Evolutionary conservation across 75 land plant species (phyloP).

Genomic region (Chamaecyparis obtusa): DNA sequence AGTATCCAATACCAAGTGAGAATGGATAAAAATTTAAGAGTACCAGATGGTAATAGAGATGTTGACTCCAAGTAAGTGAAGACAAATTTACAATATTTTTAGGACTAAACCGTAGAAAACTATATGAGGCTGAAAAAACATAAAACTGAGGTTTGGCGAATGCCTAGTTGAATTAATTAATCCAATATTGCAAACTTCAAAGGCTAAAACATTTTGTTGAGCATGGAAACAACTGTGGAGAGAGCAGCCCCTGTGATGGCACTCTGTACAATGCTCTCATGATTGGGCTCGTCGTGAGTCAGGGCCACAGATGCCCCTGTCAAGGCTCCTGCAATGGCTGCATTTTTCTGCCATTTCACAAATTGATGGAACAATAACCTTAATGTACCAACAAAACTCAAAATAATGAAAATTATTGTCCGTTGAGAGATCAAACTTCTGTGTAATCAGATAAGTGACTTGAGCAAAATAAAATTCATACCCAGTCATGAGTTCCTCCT

Average conservation of each 20-base stretch:
- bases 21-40: too few relatives aligned
- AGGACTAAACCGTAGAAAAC: background rate
- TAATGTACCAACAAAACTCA: background rate
- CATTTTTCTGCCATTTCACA: conserved; percentile 51
- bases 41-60: too few relatives aligned
- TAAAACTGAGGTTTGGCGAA: too few relatives aligned
- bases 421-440: too few relatives aligned
- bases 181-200: background rate
- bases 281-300: conserved; percentile 33
- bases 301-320: conserved; percentile 62
- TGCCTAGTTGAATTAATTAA: background rate
- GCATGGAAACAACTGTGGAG: conserved; percentile 65
- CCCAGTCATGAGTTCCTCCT: conserved; percentile 80
- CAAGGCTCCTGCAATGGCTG: conserved; percentile 66
- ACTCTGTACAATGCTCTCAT: conserved; percentile 55
- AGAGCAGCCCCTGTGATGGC: conserved; percentile 72
- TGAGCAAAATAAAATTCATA: conserved; percentile 3
- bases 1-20: too few relatives aligned
- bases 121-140: background rate
- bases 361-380: background rate
- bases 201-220: conserved; percentile 46
- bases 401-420: too few relatives aligned
- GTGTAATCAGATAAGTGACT: background rate
- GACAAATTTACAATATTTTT: background rate
- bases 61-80: too few relatives aligned